Evolutionary conservation across 1,139 yeast genomes (phyloP).

Genomic region (Maudiozyma humilis): DNA sequence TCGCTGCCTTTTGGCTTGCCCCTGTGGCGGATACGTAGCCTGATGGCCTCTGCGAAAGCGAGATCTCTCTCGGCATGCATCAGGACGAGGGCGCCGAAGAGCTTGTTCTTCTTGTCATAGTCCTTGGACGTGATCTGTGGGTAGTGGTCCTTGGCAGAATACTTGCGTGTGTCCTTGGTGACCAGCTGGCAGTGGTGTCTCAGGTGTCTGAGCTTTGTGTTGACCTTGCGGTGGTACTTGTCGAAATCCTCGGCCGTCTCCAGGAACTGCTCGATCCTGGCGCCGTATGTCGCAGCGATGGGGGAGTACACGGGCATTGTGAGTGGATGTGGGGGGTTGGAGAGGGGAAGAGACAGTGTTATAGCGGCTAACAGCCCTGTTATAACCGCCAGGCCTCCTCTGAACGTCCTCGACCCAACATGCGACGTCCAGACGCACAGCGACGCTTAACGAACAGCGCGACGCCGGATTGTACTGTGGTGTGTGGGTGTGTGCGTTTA

Average conservation of each 20-base stretch:
- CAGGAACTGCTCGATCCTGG: constrained; percentile 26
- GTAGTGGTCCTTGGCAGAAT: constrained; percentile 23
- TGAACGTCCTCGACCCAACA: no score
- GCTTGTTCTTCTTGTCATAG: constrained; percentile 25
- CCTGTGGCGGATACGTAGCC: constrained; percentile 25
- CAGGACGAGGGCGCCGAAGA: constrained; percentile 25
- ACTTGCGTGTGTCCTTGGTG: constrained; percentile 27
- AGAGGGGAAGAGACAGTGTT: neutral
- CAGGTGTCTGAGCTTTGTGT: constrained; percentile 25
- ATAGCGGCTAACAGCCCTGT: neutral
- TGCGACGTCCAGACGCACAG: no score
- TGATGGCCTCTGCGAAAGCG: constrained; percentile 26
- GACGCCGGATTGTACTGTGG: no score
- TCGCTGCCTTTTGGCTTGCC: constrained; percentile 27
- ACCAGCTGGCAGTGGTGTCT: constrained; percentile 27
- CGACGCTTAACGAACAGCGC: no score
- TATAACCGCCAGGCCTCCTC: no score
- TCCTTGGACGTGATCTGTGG: constrained; percentile 18
- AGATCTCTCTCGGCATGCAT: constrained; percentile 29
- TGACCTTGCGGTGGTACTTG: constrained; percentile 28
- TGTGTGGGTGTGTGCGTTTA: no score
- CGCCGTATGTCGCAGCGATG: constrained; percentile 28
- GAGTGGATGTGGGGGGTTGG: neutral
- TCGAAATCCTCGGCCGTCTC: constrained; percentile 26
- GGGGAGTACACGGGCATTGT: constrained; percentile 26